Base-by-base conservation (phyloP, 164 flowering plant species). In the Magnolia sinica region DNA sequence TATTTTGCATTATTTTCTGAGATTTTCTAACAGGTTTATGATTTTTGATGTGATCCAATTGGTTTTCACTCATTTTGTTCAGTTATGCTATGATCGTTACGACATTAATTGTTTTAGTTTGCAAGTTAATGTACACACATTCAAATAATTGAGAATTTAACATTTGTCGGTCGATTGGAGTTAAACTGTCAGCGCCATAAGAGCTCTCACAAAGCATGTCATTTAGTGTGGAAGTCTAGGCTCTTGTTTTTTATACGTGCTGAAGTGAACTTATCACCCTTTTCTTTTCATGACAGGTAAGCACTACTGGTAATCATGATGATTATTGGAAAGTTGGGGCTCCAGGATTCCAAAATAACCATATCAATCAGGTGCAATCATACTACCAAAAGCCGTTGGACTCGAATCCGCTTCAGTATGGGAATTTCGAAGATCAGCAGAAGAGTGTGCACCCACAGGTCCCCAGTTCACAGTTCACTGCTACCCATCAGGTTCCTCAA, bases 321-420 rank as follows among this genome's bases (percentile, higher is more conserved):
- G 81, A 76, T 83, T 86, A 87, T 82, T 90, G 92, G 94, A 88
- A 83, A 78, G 88, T 88, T 74, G 90, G 81, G 71, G 64, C 87
- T 80, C 83, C 87, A 68, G 86, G 77, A 83, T 83, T 83, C 76
- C 94, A 86, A 82, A 86, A 78, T 83, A 87, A 88, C 70, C 81
- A 83, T 61, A 75, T 76, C 71, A 78, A 61, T 77, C 82, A 86
- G 51, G 20, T 68, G 29, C 87, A 84, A 68, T 74, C 88, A 61
- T 80, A 82, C 61, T 84, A 73, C 76, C 90, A 89, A 71, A 87
- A 86, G 72, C 88, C 87, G 77, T 72, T 80, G 66, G 91, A 91
- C 76, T 72, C 85, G 79, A 86, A 84, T 82, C 79, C 76, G 55
- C 19, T 84, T 79, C 76, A 84, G 27, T 85, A 90, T 82, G 86